phyloP scores from a whole-genome alignment of 148 eudicot species.

The Chenopodium formosanum region DNA sequence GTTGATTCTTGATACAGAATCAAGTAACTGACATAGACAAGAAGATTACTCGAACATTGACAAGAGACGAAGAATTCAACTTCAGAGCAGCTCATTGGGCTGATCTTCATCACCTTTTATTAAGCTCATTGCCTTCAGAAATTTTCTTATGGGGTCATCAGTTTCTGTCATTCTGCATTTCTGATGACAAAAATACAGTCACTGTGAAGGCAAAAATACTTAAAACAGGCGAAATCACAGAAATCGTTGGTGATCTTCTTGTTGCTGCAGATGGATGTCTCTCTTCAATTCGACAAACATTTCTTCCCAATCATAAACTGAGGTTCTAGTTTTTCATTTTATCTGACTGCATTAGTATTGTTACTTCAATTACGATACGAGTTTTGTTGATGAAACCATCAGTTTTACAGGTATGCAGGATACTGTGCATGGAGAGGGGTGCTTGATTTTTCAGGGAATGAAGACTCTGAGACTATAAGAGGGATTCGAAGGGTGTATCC shows the following conservation, averaged over 20 bases:
- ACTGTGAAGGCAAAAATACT: slow-evolving; percentile 44
- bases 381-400: not conserved
- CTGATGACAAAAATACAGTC: slow-evolving; percentile 45
- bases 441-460: slow-evolving; percentile 53
- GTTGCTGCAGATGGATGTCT: slow-evolving; percentile 91
- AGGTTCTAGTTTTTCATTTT: slow-evolving; percentile 39
- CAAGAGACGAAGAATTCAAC: slow-evolving; percentile 71
- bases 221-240: slow-evolving; percentile 42
- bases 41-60: slow-evolving; percentile 36
- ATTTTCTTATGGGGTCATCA: slow-evolving; percentile 65
- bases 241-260: slow-evolving; percentile 59
- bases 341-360: not conserved
- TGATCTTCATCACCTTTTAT: slow-evolving; percentile 69
- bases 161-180: slow-evolving; percentile 46
- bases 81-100: slow-evolving; percentile 81
- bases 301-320: slow-evolving; percentile 59
- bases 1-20: slow-evolving; percentile 35
- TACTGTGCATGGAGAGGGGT: slow-evolving; percentile 97
- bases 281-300: slow-evolving; percentile 57
- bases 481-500: slow-evolving; percentile 53
- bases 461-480: slow-evolving; percentile 41
- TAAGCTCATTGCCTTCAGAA: slow-evolving; percentile 42
- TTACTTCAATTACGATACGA: not conserved
- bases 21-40: slow-evolving; percentile 50
- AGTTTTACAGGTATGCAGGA: slow-evolving; percentile 59